Conservation (phyloP, 1,139 yeast genomes). For the Kurtzmaniella quercitrusa region DNA sequence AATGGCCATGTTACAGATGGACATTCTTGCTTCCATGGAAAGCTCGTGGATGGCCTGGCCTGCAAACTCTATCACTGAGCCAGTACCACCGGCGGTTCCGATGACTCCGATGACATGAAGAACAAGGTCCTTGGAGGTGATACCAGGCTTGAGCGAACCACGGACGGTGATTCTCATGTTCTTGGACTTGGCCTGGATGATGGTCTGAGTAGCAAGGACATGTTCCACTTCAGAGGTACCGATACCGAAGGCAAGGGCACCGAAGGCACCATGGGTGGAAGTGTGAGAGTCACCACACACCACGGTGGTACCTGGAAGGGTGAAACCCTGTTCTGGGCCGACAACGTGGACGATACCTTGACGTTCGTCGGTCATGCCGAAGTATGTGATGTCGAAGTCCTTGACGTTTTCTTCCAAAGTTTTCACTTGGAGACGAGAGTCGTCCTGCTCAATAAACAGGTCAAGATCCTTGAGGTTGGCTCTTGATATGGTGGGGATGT, state of each 20-base stretch:
- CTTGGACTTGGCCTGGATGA: constrained; percentile 90
- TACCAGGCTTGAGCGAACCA: constrained; percentile 81
- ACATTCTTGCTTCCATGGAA: constrained; percentile 99
- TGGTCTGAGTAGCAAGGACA: constrained; percentile 94
- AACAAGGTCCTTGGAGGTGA: constrained; percentile 92
- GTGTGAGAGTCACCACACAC: constrained; percentile 99
- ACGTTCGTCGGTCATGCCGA: constrained; percentile 90
- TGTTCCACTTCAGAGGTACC: constrained; percentile 99
- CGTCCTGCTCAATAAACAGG: constrained; percentile 85
- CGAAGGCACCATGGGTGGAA: constrained; percentile 98
- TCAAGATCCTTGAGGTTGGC: constrained; percentile 66
- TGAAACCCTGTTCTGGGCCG: constrained; percentile 98
- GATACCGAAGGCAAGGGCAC: constrained; percentile 96
- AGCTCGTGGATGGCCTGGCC: constrained; percentile 88
- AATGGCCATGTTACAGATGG: constrained; percentile 97
- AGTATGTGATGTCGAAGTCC: constrained; percentile 82
- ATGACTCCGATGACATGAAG: constrained; percentile 92
- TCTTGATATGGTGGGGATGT: constrained; percentile 90
- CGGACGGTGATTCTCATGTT: constrained; percentile 87
- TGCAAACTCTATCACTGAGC: constrained; percentile 92
- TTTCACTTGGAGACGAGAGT: constrained; percentile 85
- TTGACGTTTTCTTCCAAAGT: constrained; percentile 91
- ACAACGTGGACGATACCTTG: constrained; percentile 98
- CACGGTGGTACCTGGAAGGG: constrained; percentile 96
- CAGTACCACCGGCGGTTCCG: constrained; percentile 99